Conservation (phyloP, 495 filamentous ascomycete genomes). For the Paragyromitra xinjiangensis region DNA sequence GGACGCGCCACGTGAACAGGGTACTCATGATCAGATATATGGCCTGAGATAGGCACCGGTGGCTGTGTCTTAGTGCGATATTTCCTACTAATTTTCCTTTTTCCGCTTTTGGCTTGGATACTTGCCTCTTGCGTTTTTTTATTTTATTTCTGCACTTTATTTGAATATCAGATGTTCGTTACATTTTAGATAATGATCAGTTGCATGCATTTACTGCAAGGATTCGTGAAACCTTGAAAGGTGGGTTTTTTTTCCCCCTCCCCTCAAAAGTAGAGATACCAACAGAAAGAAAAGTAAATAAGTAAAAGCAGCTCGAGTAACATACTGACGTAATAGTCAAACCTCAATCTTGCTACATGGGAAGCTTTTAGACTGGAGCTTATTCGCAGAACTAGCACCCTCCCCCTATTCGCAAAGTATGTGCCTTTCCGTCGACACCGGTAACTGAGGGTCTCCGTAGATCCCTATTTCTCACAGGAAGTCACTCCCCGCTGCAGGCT, state of each 20-base stretch:
- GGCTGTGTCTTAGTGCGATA: background rate
- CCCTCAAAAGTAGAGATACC: background rate
- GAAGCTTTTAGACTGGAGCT: background rate
- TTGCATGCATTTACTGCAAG: conserved; percentile 6
- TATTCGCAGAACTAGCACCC: background rate
- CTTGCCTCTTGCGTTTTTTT: background rate
- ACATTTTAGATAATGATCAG: conserved; percentile 1
- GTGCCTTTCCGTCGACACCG: conserved; percentile 26
- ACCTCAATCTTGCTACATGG: background rate
- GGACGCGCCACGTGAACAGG: conserved; percentile 35
- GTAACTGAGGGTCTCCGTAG: conserved; percentile 31
- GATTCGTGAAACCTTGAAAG: background rate
- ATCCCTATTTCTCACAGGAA: conserved; percentile 21
- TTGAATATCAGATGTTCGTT: background rate
- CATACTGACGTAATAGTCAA: conserved; percentile 16
- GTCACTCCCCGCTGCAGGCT: background rate
- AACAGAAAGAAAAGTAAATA: background rate
- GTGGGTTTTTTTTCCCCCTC: background rate
- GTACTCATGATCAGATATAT: background rate
- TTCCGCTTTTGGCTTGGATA: background rate
- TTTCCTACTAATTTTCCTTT: background rate
- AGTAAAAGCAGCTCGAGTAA: background rate
- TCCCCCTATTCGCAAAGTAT: conserved; percentile 15
- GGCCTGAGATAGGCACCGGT: background rate
- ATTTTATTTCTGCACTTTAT: background rate